Evolutionary conservation across 805 yeast species (phyloP).

Genomic region (Hanseniaspora lindneri): DNA sequence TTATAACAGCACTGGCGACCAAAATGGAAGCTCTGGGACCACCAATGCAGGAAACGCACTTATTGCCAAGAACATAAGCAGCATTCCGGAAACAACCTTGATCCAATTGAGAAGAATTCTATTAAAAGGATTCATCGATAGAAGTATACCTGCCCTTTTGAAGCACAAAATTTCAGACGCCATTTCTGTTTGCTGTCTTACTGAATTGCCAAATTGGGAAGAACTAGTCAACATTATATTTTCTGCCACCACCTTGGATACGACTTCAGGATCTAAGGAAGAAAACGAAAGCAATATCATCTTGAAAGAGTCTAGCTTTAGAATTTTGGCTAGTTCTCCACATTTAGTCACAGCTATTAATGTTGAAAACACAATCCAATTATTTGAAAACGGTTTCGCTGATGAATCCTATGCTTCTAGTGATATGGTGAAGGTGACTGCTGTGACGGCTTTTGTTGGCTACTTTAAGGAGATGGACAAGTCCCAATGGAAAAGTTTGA

Average conservation of each 20-base stretch:
- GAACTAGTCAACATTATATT: conserved; percentile 65
- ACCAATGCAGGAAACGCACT: conserved; percentile 38
- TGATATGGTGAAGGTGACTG: conserved; percentile 80
- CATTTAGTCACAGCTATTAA: conserved; percentile 53
- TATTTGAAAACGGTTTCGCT: conserved; percentile 69
- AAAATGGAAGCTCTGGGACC: background rate
- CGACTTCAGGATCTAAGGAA: background rate
- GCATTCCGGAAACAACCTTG: conserved; percentile 46
- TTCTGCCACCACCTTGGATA: conserved; percentile 40
- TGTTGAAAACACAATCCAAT: conserved; percentile 45
- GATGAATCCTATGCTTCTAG: conserved; percentile 37
- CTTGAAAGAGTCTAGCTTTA: conserved; percentile 79
- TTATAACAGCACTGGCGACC: conserved; percentile 45
- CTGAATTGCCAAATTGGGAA: conserved; percentile 56
- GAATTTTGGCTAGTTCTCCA: conserved; percentile 79
- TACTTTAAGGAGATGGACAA: conserved; percentile 76
- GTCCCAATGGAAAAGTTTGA: conserved; percentile 61
- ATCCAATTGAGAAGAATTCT: conserved; percentile 52
- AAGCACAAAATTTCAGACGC: conserved; percentile 92
- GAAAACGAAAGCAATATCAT: conserved; percentile 32
- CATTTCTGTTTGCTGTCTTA: conserved; percentile 79
- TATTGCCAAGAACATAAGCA: conserved; percentile 68
- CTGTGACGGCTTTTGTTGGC: conserved; percentile 85
- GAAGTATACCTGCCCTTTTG: conserved; percentile 52
- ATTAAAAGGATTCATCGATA: conserved; percentile 59